Conservation (phyloP, 2,329 filamentous ascomycete species). For the Biscogniauxia mediterranea region DNA sequence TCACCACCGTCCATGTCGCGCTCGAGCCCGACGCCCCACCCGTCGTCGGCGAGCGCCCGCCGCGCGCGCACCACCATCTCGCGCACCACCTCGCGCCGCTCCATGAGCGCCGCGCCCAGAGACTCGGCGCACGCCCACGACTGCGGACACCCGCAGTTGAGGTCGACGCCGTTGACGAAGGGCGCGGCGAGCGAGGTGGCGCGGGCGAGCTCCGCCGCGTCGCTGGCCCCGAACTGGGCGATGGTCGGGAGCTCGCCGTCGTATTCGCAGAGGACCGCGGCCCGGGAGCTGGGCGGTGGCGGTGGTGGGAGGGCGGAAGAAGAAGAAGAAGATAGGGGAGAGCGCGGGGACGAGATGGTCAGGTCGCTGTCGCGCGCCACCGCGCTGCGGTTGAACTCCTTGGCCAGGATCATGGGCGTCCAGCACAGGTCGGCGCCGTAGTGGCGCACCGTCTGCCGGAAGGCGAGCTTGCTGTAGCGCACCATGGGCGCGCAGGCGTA, state of each 20-base stretch:
- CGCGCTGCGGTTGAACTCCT: conserved; percentile 63
- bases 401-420: conserved; percentile 71
- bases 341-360: conserved; percentile 53
- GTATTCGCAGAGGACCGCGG: neutral
- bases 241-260: conserved; percentile 57
- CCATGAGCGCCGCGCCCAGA: conserved; percentile 69
- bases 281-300: too few relatives aligned
- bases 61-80: conserved; percentile 63
- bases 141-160: conserved; percentile 74
- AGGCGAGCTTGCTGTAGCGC: conserved; percentile 51
- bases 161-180: conserved; percentile 62
- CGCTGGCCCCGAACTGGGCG: conserved; percentile 65
- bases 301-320: neutral
- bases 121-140: conserved; percentile 69
- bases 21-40: conserved; percentile 46
- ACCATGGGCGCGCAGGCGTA: conserved; percentile 47
- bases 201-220: conserved; percentile 59
- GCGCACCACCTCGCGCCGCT: conserved; percentile 60
- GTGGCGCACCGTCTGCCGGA: conserved; percentile 63
- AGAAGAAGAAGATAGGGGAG: conserved; percentile 24
- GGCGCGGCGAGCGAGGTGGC: conserved; percentile 62
- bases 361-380: conserved; percentile 64
- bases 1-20: conserved; percentile 46
- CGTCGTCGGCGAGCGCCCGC: conserved; percentile 47
- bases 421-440: conserved; percentile 67